Evolutionary conservation across 352 stramenopile species (phyloP).

Genomic region (Phytophthora pinifolia): DNA sequence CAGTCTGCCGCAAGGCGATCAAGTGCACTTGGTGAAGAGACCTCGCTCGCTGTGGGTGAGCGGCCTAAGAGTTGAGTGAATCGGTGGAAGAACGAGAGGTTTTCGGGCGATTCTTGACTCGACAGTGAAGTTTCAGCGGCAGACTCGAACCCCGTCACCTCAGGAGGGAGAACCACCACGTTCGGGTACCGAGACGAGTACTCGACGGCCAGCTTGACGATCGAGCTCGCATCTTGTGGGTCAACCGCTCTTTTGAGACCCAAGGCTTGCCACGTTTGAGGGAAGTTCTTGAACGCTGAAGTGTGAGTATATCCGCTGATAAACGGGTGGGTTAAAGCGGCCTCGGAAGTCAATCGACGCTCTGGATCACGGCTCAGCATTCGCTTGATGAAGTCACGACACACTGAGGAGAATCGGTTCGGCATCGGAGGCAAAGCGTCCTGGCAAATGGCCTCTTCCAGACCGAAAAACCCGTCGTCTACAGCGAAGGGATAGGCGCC

Average conservation of each 20-base stretch:
- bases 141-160: slow-evolving; percentile 19
- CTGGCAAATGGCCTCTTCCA: slow-evolving; percentile 82
- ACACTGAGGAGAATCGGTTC: slow-evolving; percentile 81
- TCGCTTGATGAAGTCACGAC: slow-evolving; percentile 92
- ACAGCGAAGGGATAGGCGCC: slow-evolving; percentile 72
- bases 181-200: slow-evolving; percentile 30
- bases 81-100: slow-evolving; percentile 24
- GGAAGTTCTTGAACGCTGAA: slow-evolving; percentile 35
- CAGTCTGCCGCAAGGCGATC: slow-evolving; percentile 29
- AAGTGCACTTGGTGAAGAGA: slow-evolving; percentile 7
- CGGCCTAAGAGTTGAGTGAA: slow-evolving; percentile 21
- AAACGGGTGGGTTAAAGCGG: slow-evolving; percentile 92
- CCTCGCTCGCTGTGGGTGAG: not conserved
- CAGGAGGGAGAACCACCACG: slow-evolving; percentile 17
- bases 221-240: slow-evolving; percentile 24
- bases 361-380: slow-evolving; percentile 90
- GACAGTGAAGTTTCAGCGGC: slow-evolving; percentile 3
- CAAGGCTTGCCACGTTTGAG: slow-evolving; percentile 40
- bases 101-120: slow-evolving; percentile 2
- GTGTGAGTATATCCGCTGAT: slow-evolving; percentile 49
- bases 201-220: slow-evolving; percentile 40
- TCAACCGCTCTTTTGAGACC: slow-evolving; percentile 27
- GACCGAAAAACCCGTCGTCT: slow-evolving; percentile 79
- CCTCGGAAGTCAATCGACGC: slow-evolving; percentile 72
- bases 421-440: slow-evolving; percentile 72